Evolutionary conservation across 805 yeast genomes (phyloP).

Genomic region (Pichia cephalocereana): DNA sequence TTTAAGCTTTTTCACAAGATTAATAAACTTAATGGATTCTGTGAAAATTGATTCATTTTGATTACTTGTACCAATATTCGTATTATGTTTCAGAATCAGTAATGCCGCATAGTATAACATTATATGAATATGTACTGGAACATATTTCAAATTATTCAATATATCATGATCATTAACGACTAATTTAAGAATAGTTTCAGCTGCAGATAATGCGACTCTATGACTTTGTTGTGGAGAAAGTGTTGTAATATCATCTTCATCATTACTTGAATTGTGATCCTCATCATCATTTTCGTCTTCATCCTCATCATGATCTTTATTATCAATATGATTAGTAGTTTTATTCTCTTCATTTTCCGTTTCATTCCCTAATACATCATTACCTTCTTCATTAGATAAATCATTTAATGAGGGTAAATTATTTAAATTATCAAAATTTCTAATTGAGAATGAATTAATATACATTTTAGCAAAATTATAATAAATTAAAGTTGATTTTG

Average conservation of each 20-base stretch:
- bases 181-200: slow-evolving; percentile 50
- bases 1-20: slow-evolving; percentile 35
- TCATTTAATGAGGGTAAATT: slow-evolving; percentile 21
- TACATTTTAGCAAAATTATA: slow-evolving; percentile 72
- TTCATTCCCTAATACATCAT: slow-evolving; percentile 8
- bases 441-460: slow-evolving; percentile 44
- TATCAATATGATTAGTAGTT: too few relatives aligned
- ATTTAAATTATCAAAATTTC: slow-evolving; percentile 32
- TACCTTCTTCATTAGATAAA: slow-evolving; percentile 10
- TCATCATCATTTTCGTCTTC: slow-evolving; percentile 13
- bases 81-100: slow-evolving; percentile 34
- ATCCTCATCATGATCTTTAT: slow-evolving; percentile 7
- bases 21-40: slow-evolving; percentile 30
- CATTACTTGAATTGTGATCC: not conserved
- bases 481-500: slow-evolving; percentile 59
- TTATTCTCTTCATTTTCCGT: too few relatives aligned
- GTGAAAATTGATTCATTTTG: slow-evolving; percentile 10
- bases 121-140: slow-evolving; percentile 65
- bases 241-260: slow-evolving; percentile 11
- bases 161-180: slow-evolving; percentile 54
- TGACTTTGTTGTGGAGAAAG: too few relatives aligned
- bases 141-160: slow-evolving; percentile 44
- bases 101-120: slow-evolving; percentile 64
- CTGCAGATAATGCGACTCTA: slow-evolving; percentile 47
- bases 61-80: slow-evolving; percentile 3